Percentiles rank a stretch among this genome's conserved stretches.
Conservation (phyloP, 192 early-diverging fungal species). For the Coemansia sp. region DNA sequence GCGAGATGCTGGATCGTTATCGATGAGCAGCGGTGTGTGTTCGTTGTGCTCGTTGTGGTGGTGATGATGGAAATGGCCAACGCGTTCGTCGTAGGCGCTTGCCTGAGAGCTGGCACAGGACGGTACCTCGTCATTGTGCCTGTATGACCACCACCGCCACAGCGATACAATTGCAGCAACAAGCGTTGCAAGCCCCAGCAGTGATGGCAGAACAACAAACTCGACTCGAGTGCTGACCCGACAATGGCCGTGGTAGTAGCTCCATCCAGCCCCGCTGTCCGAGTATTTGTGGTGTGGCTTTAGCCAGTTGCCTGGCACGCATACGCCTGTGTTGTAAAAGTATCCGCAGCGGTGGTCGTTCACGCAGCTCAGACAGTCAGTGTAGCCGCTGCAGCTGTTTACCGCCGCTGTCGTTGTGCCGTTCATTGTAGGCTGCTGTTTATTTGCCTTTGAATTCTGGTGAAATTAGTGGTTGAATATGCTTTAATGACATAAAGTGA, state of each 20-base stretch:
- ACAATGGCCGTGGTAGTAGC: conserved; percentile 51
- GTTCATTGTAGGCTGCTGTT: background rate
- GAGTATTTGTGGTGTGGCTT: conserved; percentile 27
- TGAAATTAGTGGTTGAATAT: too few species aligned
- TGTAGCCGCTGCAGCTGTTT: conserved; percentile 16
- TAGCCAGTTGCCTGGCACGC: conserved; percentile 48
- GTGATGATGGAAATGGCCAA: conserved; percentile 1
- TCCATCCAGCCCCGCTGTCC: conserved; percentile 22
- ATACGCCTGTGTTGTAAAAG: conserved; percentile 25
- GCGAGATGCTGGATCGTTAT: conserved; percentile 41
- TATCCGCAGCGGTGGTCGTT: conserved; percentile 30
- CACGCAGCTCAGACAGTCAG: conserved; percentile 30
- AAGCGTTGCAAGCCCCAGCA: conserved; percentile 23
- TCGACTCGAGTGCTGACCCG: conserved; percentile 31
- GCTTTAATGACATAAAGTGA: too few species aligned
- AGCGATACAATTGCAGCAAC: conserved; percentile 20
- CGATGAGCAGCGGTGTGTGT: conserved; percentile 43
- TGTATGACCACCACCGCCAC: conserved; percentile 29
- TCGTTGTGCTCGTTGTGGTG: conserved; percentile 15
- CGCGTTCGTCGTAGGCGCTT: background rate
- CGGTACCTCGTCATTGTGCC: conserved; percentile 7
- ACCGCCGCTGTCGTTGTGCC: too few species aligned
- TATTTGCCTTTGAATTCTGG: background rate
- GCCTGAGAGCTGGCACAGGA: conserved; percentile 17
- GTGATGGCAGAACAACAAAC: conserved; percentile 36